Conservation (phyloP, 2,329 filamentous ascomycete genomes). For the Aspergillus jensenii region DNA sequence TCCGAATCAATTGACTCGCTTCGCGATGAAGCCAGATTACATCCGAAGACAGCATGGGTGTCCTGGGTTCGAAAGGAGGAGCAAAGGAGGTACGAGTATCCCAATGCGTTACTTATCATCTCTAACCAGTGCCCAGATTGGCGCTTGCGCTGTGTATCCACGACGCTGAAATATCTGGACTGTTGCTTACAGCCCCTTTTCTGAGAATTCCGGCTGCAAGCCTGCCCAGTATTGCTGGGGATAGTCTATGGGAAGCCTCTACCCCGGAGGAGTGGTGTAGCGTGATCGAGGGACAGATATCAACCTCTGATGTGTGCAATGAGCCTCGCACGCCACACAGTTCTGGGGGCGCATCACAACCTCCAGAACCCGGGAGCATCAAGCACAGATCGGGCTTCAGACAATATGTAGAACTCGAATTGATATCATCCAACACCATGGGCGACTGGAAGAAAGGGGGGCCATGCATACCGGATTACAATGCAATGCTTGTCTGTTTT, state of each 20-base stretch:
- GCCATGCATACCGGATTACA: too few species aligned
- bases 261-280: slow-evolving; percentile 12
- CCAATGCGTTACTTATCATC: too few species aligned
- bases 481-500: slow-evolving; percentile 9
- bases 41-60: slow-evolving; percentile 16
- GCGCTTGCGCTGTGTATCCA: slow-evolving; percentile 20
- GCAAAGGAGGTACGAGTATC: slow-evolving; percentile 14
- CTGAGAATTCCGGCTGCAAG: not conserved
- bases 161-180: slow-evolving; percentile 27
- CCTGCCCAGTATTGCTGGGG: not conserved
- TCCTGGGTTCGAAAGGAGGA: slow-evolving; percentile 26
- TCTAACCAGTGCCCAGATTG: not conserved
- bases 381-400: too few species aligned
- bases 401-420: too few species aligned
- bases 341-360: too few species aligned
- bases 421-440: too few species aligned
- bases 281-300: not conserved
- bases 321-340: too few species aligned
- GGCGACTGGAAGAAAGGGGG: too few species aligned
- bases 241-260: slow-evolving; percentile 16
- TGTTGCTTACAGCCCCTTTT: slow-evolving; percentile 20
- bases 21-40: not conserved
- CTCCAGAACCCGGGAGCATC: too few species aligned
- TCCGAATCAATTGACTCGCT: not conserved
- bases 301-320: not conserved